A percentile compares a stretch with the other conserved stretches of the same genome.
Evolutionary conservation across 441 rosid species (phyloP).

Genomic region (Gossypium aridum): DNA sequence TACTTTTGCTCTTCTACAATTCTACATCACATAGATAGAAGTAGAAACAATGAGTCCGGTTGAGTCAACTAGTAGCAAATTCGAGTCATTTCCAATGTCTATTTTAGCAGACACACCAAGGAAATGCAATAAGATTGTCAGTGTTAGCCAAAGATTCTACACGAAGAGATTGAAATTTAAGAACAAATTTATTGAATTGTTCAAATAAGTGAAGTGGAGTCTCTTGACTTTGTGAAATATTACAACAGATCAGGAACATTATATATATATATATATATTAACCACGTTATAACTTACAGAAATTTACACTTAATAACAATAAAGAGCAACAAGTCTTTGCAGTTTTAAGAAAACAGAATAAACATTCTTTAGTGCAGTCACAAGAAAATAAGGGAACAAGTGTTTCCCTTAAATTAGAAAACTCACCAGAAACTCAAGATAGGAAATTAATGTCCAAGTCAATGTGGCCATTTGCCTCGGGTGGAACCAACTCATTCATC

Average conservation of each 20-base stretch:
- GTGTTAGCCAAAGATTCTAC: background rate
- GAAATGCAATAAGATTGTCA: background rate
- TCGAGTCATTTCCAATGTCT: background rate
- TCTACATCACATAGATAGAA: background rate
- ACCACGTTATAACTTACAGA: slow-evolving; percentile 38
- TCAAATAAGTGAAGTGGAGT: slow-evolving; percentile 6
- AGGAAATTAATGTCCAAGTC: slow-evolving; percentile 19
- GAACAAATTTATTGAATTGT: slow-evolving; percentile 10
- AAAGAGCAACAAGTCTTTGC: slow-evolving; percentile 31
- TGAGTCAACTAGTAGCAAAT: background rate
- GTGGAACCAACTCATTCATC: slow-evolving; percentile 15
- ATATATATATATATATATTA: slow-evolving; percentile 12
- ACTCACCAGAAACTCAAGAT: slow-evolving; percentile 29
- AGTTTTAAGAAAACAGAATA: slow-evolving; percentile 23
- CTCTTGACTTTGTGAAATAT: background rate
- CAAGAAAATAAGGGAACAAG: slow-evolving; percentile 19
- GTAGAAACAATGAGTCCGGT: background rate
- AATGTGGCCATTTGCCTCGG: slow-evolving; percentile 23
- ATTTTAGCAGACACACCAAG: background rate
- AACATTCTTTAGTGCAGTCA: slow-evolving; percentile 24
- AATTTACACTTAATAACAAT: slow-evolving; percentile 52
- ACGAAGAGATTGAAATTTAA: background rate
- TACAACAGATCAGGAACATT: slow-evolving; percentile 19
- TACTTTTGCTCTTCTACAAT: background rate
- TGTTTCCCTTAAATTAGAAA: slow-evolving; percentile 29